Conservation (phyloP, 768 basidiomycete species). For the Tubosaeta sp. region DNA sequence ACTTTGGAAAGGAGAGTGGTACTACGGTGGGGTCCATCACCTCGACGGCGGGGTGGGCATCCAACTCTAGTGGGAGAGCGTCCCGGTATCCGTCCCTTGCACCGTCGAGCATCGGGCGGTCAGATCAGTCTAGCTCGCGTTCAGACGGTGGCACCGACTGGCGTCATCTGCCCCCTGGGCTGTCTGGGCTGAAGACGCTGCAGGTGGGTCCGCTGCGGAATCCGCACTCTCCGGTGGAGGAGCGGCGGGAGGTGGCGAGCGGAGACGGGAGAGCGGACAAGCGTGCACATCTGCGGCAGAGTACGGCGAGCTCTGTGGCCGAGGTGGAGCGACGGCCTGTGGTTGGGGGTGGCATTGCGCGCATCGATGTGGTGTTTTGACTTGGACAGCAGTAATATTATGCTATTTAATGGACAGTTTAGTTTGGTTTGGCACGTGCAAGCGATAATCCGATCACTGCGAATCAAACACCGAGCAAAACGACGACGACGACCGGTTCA, state of each 20-base stretch:
- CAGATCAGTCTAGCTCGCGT: constrained; percentile 7
- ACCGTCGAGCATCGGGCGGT: constrained; percentile 11
- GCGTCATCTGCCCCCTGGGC: constrained; percentile 23
- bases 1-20: constrained; percentile 23
- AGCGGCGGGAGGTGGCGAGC: background rate
- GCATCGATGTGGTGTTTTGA: constrained; percentile 25
- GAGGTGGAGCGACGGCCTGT: constrained; percentile 23
- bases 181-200: constrained; percentile 14
- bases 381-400: constrained; percentile 6
- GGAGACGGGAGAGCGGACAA: background rate
- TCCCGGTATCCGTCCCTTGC: constrained; percentile 30
- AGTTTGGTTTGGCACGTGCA: background rate
- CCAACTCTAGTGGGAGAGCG: constrained; percentile 11
- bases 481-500: background rate
- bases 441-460: constrained; percentile 22
- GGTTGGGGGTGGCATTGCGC: constrained; percentile 21
- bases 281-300: constrained; percentile 22
- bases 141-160: constrained; percentile 20
- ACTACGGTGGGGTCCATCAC: constrained; percentile 14
- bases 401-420: constrained; percentile 14
- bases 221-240: constrained; percentile 21
- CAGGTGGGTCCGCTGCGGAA: constrained; percentile 13
- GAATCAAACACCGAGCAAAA: background rate
- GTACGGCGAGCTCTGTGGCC: constrained; percentile 12
- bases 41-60: constrained; percentile 12